Evolutionary conservation across 2,329 filamentous ascomycete species (phyloP).

Genomic region (Talaromyces sp.): DNA sequence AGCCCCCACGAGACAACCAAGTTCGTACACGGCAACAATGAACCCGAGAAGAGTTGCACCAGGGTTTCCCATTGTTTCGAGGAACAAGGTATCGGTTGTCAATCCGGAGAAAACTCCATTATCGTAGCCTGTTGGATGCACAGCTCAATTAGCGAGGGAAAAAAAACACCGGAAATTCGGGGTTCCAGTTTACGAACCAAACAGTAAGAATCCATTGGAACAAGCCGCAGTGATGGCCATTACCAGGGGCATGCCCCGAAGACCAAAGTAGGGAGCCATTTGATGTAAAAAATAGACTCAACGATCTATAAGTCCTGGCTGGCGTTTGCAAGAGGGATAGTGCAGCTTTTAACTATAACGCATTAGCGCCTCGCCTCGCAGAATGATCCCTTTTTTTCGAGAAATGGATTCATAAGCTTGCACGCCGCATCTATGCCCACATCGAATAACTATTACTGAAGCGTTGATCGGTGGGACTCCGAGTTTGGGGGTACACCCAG

Average conservation of each 20-base stretch:
- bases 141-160: not conserved
- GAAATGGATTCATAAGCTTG: not conserved
- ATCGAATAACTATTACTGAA: not conserved
- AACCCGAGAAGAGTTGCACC: conserved; percentile 11
- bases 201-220: conserved; percentile 5
- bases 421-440: not conserved
- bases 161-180: not conserved
- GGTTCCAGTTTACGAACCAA: not conserved
- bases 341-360: not conserved
- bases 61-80: conserved; percentile 12
- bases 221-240: conserved; percentile 11
- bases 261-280: conserved; percentile 12
- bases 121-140: conserved; percentile 7
- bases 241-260: conserved; percentile 12
- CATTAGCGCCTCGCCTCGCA: not conserved
- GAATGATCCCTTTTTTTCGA: not conserved
- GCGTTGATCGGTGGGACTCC: not conserved
- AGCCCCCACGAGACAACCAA: conserved; percentile 49
- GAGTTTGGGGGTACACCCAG: not conserved
- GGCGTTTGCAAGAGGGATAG: too few relatives aligned
- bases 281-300: not conserved
- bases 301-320: not conserved
- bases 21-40: conserved; percentile 38
- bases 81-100: conserved; percentile 11
- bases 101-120: conserved; percentile 13